phyloP scores from a whole-genome alignment of 257 asterid genomes.

The Scutellaria barbata region DNA sequence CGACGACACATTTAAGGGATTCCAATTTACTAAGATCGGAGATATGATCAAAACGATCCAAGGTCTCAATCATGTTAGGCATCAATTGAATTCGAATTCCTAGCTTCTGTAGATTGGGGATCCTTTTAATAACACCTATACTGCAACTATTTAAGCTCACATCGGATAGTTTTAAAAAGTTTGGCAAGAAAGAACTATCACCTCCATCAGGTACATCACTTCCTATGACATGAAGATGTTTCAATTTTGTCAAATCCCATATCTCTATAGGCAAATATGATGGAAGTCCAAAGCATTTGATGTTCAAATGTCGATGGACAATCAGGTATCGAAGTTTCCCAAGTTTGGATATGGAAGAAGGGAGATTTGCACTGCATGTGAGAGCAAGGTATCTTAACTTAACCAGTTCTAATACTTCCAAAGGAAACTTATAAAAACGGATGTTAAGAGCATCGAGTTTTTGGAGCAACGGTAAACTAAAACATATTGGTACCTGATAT shows the following conservation, averaged over 20 bases:
- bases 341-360: conserved; percentile 15
- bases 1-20: background rate
- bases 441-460: conserved; percentile 1
- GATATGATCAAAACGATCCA: background rate
- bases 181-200: background rate
- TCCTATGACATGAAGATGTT: background rate
- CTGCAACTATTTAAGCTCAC: background rate
- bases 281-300: background rate
- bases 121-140: background rate
- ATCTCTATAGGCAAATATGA: background rate
- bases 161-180: background rate
- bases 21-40: background rate
- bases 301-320: background rate
- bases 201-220: background rate
- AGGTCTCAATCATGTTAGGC: background rate
- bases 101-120: background rate
- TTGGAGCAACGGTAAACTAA: background rate
- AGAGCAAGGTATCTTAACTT: background rate
- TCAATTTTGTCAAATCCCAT: background rate
- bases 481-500: conserved; percentile 1
- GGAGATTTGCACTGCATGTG: background rate
- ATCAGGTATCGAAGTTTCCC: background rate
- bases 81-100: background rate
- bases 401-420: background rate
- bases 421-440: background rate